A percentile compares a stretch with the other conserved stretches of the same genome.
These are phyloP conservation scores for Phytophthora lateralis DNA, from an alignment of 352 stramenopile genomes.

Conservation along the genomic window DNA sequence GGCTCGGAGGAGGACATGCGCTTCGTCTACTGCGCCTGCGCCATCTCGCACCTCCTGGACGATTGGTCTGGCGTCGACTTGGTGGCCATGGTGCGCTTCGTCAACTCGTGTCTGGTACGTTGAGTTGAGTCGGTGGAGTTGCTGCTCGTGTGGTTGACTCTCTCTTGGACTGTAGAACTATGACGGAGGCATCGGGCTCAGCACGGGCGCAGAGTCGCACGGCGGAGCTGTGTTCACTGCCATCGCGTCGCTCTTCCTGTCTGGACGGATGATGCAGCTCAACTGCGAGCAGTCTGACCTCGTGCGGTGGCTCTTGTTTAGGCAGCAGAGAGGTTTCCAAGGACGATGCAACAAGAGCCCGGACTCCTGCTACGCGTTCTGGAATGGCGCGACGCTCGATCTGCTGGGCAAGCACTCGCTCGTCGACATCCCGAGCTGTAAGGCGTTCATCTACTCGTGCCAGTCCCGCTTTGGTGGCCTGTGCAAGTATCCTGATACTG, in stretches of 20 bases:
- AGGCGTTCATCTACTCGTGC: constrained; percentile 83
- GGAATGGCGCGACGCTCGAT: constrained; percentile 89
- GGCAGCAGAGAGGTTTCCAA: constrained; percentile 87
- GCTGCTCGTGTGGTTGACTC: not conserved
- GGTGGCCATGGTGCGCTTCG: constrained; percentile 68
- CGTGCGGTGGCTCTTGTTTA: constrained; percentile 84
- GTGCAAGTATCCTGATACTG: constrained; percentile 75
- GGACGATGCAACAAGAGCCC: constrained; percentile 91
- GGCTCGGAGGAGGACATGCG: constrained; percentile 90
- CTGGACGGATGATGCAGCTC: constrained; percentile 70
- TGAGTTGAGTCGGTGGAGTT: not conserved
- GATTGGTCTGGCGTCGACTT: constrained; percentile 85
- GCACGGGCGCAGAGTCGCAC: constrained; percentile 66
- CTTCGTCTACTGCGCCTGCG: constrained; percentile 89
- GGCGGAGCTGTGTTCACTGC: constrained; percentile 77
- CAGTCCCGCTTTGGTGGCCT: constrained; percentile 88
- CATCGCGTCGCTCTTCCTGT: constrained; percentile 74
- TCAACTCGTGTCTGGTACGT: constrained; percentile 84
- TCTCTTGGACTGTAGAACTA: constrained; percentile 54
- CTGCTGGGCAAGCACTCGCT: constrained; percentile 79
- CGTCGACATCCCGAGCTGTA: constrained; percentile 73
- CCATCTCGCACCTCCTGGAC: constrained; percentile 87
- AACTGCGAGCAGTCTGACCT: constrained; percentile 68
- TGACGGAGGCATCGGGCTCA: constrained; percentile 83
- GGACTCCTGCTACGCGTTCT: constrained; percentile 94